Evolutionary conservation across 176 grass and related monocot genomes (phyloP).

Genomic region (barley (Hordeum vulgare)): DNA sequence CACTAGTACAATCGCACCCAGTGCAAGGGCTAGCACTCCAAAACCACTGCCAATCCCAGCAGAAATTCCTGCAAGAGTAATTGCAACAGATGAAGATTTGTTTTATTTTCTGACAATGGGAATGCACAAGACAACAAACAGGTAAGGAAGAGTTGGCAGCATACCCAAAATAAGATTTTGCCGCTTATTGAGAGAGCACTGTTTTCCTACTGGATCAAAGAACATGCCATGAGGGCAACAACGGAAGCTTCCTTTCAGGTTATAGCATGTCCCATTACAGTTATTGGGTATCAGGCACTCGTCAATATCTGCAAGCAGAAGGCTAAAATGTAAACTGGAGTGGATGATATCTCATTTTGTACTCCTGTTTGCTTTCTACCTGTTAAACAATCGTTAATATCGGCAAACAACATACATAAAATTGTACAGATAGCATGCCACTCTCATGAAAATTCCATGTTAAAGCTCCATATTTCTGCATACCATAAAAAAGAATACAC

Average conservation of each 20-base stretch:
- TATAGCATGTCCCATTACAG: constrained; percentile 13
- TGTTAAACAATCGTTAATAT: background rate
- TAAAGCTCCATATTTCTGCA: background rate
- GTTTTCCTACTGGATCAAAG: constrained; percentile 29
- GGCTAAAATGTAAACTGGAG: background rate
- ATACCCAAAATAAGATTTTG: constrained; percentile 24
- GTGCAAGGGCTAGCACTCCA: constrained; percentile 25
- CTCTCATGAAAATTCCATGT: background rate
- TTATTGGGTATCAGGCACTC: constrained; percentile 21
- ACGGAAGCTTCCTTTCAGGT: constrained; percentile 16
- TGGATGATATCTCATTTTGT: background rate
- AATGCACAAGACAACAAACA: background rate
- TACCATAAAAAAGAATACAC: background rate
- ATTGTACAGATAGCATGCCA: background rate
- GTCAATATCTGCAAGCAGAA: constrained; percentile 35
- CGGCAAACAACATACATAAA: background rate
- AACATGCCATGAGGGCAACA: background rate
- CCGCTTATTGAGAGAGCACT: constrained; percentile 13
- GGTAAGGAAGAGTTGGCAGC: background rate
- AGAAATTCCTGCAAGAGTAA: constrained; percentile 7
- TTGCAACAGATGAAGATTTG: constrained; percentile 2
- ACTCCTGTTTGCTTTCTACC: background rate
- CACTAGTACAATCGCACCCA: background rate
- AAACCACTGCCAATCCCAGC: constrained; percentile 33
- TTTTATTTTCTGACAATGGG: background rate